phyloP scores from a whole-genome alignment of 169 alveolate species.

The Eimeria praecox region DNA sequence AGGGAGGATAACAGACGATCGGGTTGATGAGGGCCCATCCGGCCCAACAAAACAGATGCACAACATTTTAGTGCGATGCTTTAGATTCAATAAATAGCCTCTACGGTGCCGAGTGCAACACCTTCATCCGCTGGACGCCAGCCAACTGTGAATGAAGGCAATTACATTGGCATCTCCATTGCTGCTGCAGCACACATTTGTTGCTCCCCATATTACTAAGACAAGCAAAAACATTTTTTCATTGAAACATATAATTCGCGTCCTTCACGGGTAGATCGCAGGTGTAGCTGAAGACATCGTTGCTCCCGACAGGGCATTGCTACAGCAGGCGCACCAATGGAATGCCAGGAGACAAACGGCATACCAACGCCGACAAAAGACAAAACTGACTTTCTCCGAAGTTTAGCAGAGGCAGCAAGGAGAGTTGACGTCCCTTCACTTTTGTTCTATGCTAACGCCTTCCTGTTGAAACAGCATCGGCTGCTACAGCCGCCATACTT shows the following conservation, averaged over 20 bases:
- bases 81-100: neutral
- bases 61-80: neutral
- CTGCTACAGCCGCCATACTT: constrained; percentile 25
- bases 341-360: neutral
- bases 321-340: constrained; percentile 47
- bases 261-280: neutral
- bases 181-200: neutral
- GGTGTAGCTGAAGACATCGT: neutral
- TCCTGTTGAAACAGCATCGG: constrained; percentile 30
- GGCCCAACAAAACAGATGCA: neutral
- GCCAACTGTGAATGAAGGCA: no score
- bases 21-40: neutral
- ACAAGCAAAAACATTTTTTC: neutral
- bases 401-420: neutral
- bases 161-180: neutral
- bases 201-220: neutral
- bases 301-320: neutral
- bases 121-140: neutral
- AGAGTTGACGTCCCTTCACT: neutral
- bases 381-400: neutral
- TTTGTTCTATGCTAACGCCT: neutral
- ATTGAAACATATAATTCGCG: neutral
- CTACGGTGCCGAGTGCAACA: neutral
- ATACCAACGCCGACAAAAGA: neutral
- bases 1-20: neutral